Percentiles rank a stretch among this genome's conserved stretches.
phyloP scores from a whole-genome alignment of 2,329 filamentous ascomycete genomes.

The Penicillium sp. region DNA sequence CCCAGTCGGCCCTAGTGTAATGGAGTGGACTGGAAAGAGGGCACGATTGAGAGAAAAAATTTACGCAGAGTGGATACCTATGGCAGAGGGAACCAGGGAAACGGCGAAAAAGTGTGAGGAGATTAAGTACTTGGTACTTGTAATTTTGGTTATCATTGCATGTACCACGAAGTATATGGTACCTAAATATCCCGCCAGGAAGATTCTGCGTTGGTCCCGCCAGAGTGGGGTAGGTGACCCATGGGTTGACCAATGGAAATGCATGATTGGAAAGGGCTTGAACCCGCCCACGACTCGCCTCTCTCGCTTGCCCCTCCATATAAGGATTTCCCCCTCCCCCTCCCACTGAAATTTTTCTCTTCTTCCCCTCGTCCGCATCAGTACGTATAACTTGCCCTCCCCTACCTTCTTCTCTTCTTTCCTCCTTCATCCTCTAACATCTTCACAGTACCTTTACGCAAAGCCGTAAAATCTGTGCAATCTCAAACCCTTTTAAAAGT shows the following conservation, averaged over 20 bases:
- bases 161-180: conserved; percentile 3
- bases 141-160: neutral
- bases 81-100: conserved; percentile 31
- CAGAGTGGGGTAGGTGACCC: conserved; percentile 23
- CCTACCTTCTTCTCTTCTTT: conserved; percentile 16
- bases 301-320: conserved; percentile 49
- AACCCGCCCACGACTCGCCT: conserved; percentile 37
- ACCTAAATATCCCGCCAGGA: conserved; percentile 23
- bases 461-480: conserved; percentile 54
- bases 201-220: conserved; percentile 34
- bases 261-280: conserved; percentile 30
- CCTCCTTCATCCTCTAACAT: conserved; percentile 26
- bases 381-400: conserved; percentile 43
- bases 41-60: conserved; percentile 23
- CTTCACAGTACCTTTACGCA: conserved; percentile 52
- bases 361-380: conserved; percentile 46
- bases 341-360: conserved; percentile 42
- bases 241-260: conserved; percentile 30
- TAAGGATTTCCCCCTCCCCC: conserved; percentile 45
- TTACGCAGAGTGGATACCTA: conserved; percentile 24
- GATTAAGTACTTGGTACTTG: neutral
- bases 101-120: conserved; percentile 8
- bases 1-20: conserved; percentile 30
- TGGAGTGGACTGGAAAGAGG: conserved; percentile 19
- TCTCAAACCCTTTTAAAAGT: conserved; percentile 45